A percentile compares a stretch with the other conserved stretches of the same genome.
Evolutionary conservation across 495 filamentous ascomycete species (phyloP).

Genomic region (Chaetomium fimeti): DNA sequence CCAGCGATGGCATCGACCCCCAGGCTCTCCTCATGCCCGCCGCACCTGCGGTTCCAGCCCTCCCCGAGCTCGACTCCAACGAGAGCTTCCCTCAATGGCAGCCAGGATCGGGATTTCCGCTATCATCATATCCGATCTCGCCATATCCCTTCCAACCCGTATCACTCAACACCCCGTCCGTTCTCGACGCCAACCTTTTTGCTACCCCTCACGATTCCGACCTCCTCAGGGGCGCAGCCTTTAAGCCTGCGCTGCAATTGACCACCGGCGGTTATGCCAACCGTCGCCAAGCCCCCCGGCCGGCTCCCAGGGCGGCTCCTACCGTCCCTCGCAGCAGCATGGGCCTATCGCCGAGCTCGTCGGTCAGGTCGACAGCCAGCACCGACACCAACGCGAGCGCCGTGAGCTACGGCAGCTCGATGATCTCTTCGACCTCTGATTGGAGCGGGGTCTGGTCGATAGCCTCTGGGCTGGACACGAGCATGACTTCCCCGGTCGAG

Average conservation of each 20-base stretch:
- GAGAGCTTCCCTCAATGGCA: conserved; percentile 32
- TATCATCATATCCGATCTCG: conserved; percentile 4
- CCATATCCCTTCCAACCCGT: not conserved
- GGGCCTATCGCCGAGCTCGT: conserved; percentile 41
- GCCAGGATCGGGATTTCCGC: conserved; percentile 10
- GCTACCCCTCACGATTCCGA: not conserved
- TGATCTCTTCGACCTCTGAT: conserved; percentile 39
- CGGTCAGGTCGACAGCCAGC: conserved; percentile 41
- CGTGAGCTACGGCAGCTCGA: conserved; percentile 37
- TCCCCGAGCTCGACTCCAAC: conserved; percentile 38
- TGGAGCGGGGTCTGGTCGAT: conserved; percentile 40
- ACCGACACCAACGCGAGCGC: conserved; percentile 35
- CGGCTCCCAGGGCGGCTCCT: conserved; percentile 21
- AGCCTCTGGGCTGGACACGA: conserved; percentile 33
- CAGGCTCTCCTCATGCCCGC: conserved; percentile 33
- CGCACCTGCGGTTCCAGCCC: conserved; percentile 19
- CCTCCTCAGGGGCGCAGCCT: conserved; percentile 2
- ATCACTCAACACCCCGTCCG: not conserved
- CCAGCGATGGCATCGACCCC: conserved; percentile 33
- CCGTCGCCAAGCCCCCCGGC: conserved; percentile 28
- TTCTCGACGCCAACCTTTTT: not conserved
- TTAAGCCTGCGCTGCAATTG: conserved; percentile 33
- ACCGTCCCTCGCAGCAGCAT: conserved; percentile 33
- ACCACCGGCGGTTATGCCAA: conserved; percentile 33
- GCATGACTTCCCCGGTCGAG: conserved; percentile 36